A percentile compares a stretch with the other conserved stretches of the same genome.
Conservation (phyloP, 1,284 basidiomycete species). For the Ceratorhiza oryzae-sativae region DNA sequence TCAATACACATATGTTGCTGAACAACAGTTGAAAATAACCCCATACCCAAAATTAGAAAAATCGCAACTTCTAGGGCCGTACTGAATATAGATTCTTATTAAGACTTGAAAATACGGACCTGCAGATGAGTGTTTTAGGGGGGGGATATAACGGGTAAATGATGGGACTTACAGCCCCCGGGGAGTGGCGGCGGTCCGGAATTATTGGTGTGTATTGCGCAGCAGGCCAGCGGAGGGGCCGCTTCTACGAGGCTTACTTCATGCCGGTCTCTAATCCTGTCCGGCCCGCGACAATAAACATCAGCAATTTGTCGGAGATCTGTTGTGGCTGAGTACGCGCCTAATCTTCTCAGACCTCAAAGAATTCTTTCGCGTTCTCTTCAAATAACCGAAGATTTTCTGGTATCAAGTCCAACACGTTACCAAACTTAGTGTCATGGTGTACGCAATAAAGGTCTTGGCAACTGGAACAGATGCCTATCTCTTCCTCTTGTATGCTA, state of each 20-base stretch:
- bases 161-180: no score
- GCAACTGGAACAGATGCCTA: constrained; percentile 32
- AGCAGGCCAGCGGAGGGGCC: no score
- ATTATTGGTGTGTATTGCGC: no score
- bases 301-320: no score
- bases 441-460: constrained; percentile 8
- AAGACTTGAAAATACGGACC: background rate
- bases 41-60: background rate
- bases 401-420: constrained; percentile 28
- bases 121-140: background rate
- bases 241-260: no score
- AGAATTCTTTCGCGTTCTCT: background rate
- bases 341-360: constrained; percentile 19
- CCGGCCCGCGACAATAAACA: no score
- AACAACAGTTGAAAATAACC: background rate
- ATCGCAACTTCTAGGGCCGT: background rate
- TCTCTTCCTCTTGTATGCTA: constrained; percentile 14
- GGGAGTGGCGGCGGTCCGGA: no score
- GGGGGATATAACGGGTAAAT: no score
- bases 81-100: background rate
- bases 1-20: background rate
- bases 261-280: no score
- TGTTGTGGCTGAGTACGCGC: no score
- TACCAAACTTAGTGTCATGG: constrained; percentile 32
- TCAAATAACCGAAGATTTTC: constrained; percentile 18